These are phyloP conservation scores for Nasturtium officinale DNA, from an alignment of 345 rosid genomes.

Conservation along the genomic window DNA sequence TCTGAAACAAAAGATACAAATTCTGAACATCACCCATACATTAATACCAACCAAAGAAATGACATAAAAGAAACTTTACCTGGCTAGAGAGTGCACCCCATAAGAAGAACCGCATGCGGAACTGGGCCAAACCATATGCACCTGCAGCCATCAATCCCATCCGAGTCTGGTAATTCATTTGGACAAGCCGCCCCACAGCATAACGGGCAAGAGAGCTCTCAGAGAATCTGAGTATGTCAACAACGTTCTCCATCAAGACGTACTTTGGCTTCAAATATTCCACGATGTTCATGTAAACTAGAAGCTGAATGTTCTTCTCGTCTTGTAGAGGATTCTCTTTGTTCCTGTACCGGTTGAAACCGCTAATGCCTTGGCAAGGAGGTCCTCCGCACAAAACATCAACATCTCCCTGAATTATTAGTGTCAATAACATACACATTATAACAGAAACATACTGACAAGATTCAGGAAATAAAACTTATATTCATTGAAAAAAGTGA, in stretches of 20 bases:
- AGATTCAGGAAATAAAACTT: background rate
- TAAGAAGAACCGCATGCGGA: constrained; percentile 68
- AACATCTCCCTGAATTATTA: constrained; percentile 53
- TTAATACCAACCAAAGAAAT: background rate
- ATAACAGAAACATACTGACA: constrained; percentile 1
- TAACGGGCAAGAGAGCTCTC: constrained; percentile 64
- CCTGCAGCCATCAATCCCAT: constrained; percentile 91
- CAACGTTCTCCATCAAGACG: constrained; percentile 84
- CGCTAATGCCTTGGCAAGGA: constrained; percentile 88
- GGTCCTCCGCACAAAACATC: constrained; percentile 92
- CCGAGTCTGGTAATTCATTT: constrained; percentile 70
- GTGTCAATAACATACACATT: background rate
- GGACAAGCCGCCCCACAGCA: constrained; percentile 64
- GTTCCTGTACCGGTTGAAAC: constrained; percentile 69
- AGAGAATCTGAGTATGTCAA: constrained; percentile 63
- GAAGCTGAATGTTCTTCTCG: constrained; percentile 64
- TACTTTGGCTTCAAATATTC: constrained; percentile 66
- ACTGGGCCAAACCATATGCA: constrained; percentile 86
- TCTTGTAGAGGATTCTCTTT: constrained; percentile 53
- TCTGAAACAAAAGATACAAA: constrained; percentile 37
- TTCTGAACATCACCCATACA: constrained; percentile 6
- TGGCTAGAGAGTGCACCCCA: constrained; percentile 74
- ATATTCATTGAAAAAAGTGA: background rate
- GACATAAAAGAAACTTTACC: constrained; percentile 39
- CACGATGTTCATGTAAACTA: constrained; percentile 68